phyloP scores from a whole-genome alignment of 805 yeast species.

The Pachysolen tannophilus region DNA sequence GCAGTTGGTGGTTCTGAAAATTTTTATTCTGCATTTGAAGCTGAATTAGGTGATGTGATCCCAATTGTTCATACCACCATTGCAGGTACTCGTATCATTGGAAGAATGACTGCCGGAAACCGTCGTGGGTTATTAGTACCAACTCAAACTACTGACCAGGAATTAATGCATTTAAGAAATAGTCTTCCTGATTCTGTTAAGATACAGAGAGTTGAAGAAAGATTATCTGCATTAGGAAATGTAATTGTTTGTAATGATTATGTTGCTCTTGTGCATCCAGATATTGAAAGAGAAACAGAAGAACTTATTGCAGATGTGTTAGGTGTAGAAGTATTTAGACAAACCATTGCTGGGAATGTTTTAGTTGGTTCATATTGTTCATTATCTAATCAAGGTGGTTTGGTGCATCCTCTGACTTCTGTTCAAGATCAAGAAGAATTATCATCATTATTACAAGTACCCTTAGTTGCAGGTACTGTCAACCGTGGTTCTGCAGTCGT shows the following conservation, averaged over 20 bases:
- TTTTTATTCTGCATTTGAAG: slow-evolving; percentile 90
- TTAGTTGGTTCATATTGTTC: slow-evolving; percentile 95
- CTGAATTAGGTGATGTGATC: slow-evolving; percentile 91
- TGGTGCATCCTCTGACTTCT: slow-evolving; percentile 96
- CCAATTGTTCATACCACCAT: slow-evolving; percentile 97
- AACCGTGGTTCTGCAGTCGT: slow-evolving; percentile 97
- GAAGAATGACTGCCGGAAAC: slow-evolving; percentile 98
- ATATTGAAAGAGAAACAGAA: slow-evolving; percentile 98
- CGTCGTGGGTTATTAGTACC: slow-evolving; percentile 97
- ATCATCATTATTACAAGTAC: slow-evolving; percentile 91
- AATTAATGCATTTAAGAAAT: slow-evolving; percentile 93
- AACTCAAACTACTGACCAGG: slow-evolving; percentile 97
- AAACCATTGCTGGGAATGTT: slow-evolving; percentile 97
- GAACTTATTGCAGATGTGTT: slow-evolving; percentile 96
- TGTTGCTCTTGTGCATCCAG: slow-evolving; percentile 98
- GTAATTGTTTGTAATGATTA: slow-evolving; percentile 98
- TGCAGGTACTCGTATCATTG: slow-evolving; percentile 96
- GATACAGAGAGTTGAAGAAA: slow-evolving; percentile 96
- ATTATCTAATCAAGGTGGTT: slow-evolving; percentile 93
- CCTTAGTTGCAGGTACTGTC: slow-evolving; percentile 96
- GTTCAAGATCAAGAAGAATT: slow-evolving; percentile 98
- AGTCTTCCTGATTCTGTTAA: slow-evolving; percentile 91
- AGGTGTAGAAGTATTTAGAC: slow-evolving; percentile 98
- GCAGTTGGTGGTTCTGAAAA: slow-evolving; percentile 92
- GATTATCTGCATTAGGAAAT: slow-evolving; percentile 93